Percentiles rank a stretch among this genome's conserved stretches.
Conservation (phyloP, 2,329 filamentous ascomycete species). For the Hypoxylon sp. region DNA sequence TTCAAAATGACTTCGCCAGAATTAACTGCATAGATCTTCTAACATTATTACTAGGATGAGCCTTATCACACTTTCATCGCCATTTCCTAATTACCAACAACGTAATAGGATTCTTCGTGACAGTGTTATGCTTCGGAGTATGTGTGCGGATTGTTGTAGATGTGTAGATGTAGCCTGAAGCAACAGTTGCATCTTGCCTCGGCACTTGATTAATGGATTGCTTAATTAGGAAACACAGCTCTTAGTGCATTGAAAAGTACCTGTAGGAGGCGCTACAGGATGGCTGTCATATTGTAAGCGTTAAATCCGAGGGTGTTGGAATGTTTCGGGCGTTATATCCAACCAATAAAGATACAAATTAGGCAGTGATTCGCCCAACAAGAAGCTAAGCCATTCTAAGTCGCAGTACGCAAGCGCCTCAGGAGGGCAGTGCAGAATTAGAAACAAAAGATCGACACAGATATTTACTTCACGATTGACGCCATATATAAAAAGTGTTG, state of each 20-base stretch:
- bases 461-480: constrained; percentile 4
- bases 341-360: constrained; percentile 10
- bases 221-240: constrained; percentile 11
- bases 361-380: constrained; percentile 17
- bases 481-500: constrained; percentile 18
- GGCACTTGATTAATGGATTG: constrained; percentile 7
- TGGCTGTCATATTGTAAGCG: neutral
- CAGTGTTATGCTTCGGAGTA: neutral
- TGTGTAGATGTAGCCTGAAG: neutral
- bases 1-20: neutral
- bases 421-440: constrained; percentile 15
- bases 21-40: constrained; percentile 4
- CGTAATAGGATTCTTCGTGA: neutral
- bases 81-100: neutral
- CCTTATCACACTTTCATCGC: neutral
- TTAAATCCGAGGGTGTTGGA: constrained; percentile 16
- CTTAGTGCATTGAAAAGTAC: neutral
- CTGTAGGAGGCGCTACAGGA: constrained; percentile 1
- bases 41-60: constrained; percentile 6
- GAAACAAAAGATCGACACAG: constrained; percentile 12
- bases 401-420: constrained; percentile 1
- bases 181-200: constrained; percentile 3
- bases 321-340: neutral
- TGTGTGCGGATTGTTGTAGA: neutral
- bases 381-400: constrained; percentile 17